Evolutionary conservation across 257 asterid species (phyloP), one percentile per base, ranked within the genome.

Genomic region (Solanum chmielewskii): DNA sequence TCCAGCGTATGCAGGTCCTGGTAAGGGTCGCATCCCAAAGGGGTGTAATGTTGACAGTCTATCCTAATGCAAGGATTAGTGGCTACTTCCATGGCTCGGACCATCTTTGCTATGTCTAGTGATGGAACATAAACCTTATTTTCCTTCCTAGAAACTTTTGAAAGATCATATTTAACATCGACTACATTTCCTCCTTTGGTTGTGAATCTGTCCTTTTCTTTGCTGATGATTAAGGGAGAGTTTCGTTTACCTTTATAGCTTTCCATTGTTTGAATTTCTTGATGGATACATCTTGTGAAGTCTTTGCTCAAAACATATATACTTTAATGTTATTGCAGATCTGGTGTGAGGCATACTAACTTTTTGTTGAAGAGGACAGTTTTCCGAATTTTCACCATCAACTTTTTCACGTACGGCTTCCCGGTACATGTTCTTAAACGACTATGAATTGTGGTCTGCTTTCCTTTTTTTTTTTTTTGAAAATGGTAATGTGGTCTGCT

Each of bases 361-460:
- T 93, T 97, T 85, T 94, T 97, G 83, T 91, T 97, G 88, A 93
- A 98, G 93, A 94, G 94, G 64, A 88, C 96, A 20, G 93, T 97
- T 90, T 97, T 97, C 92, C 94, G 94, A 91, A 81, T 94, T 91
- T 97, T 97, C 90, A 95, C 97, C 49, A 97, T 97, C 92, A 97
- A 97, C 93, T 97, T 97, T 95, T 97, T 97, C 98, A 95, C 99
- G 75, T 97, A 97, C 90, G 99, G 99, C 87, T 97, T 97, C 91
- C 99, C 98, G 91, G 99, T 97, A 94, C 85, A 93, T 90, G 86
- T 89, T 74, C 83, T 25, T 69, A 86, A 87, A 78, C 86, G 64
- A 78, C 87, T 76, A 87, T 21, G 56, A 89, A 44, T 87, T 73
- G 42, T 44, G 77, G 66, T 74, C 88, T 82, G 81, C 52, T 41